phyloP scores from a whole-genome alignment of 306 rosid species.

The Myrica gale region DNA sequence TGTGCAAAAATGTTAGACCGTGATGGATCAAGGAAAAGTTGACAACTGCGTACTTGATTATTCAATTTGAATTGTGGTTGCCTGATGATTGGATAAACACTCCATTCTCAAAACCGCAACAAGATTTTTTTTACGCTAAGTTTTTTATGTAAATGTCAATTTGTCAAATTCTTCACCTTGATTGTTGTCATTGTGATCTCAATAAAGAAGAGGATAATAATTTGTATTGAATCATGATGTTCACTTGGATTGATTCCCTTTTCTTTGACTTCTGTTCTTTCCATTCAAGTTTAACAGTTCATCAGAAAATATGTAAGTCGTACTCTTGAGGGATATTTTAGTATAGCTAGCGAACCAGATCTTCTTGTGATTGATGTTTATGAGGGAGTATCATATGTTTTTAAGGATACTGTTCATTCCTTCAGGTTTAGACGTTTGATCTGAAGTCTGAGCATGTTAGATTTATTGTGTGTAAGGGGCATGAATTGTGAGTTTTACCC shows the following conservation, averaged over 20 bases:
- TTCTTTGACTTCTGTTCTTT: background rate
- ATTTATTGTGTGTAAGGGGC: background rate
- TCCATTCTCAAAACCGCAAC: background rate
- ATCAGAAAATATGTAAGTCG: background rate
- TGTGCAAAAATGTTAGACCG: background rate
- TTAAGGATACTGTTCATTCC: background rate
- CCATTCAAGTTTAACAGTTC: background rate
- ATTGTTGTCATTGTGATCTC: background rate
- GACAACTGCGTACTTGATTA: background rate
- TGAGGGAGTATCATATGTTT: background rate
- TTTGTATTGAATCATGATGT: slow-evolving; percentile 6
- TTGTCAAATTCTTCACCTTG: background rate
- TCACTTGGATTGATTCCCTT: background rate
- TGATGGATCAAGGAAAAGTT: background rate
- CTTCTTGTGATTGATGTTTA: background rate
- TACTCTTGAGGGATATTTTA: background rate
- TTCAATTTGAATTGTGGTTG: background rate
- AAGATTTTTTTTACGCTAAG: background rate
- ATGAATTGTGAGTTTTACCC: background rate
- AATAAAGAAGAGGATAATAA: background rate
- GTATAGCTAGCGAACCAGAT: background rate
- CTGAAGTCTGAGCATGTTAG: background rate
- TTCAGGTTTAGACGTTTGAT: background rate
- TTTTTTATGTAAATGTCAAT: background rate
- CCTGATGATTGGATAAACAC: background rate